Evolutionary conservation across 441 rosid species (phyloP).

Genomic region (Brassica hybrid): DNA sequence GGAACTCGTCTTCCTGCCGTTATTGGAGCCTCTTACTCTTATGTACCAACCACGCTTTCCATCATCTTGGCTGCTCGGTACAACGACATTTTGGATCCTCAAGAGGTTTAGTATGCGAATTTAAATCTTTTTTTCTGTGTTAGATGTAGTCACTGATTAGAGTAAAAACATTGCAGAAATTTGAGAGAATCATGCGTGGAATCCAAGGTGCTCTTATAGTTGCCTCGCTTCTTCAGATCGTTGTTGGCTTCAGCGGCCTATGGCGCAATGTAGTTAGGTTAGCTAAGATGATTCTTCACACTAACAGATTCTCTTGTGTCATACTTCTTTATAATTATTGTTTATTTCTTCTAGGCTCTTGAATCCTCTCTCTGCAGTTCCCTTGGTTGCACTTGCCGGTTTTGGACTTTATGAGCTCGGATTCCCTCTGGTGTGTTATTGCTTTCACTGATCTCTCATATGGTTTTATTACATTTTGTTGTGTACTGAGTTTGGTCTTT

Average conservation of each 20-base stretch:
- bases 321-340: slow-evolving; percentile 26
- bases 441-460: slow-evolving; percentile 3
- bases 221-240: slow-evolving; percentile 70
- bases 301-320: not conserved
- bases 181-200: slow-evolving; percentile 68
- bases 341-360: slow-evolving; percentile 52
- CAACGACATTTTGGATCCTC: slow-evolving; percentile 62
- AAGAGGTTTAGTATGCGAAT: slow-evolving; percentile 50
- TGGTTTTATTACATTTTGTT: not conserved
- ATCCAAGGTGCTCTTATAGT: slow-evolving; percentile 78
- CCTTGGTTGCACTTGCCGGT: slow-evolving; percentile 65
- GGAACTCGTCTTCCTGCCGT: slow-evolving; percentile 77
- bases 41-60: slow-evolving; percentile 68
- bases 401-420: slow-evolving; percentile 75
- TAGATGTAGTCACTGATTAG: not conserved
- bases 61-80: slow-evolving; percentile 69
- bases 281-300: slow-evolving; percentile 17
- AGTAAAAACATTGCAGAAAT: slow-evolving; percentile 50
- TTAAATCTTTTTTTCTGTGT: not conserved
- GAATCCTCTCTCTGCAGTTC: slow-evolving; percentile 71
- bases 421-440: slow-evolving; percentile 70
- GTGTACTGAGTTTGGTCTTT: not conserved
- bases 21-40: slow-evolving; percentile 70
- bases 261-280: slow-evolving; percentile 81
- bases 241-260: slow-evolving; percentile 76